Conservation (phyloP, 2,329 filamentous ascomycete genomes). For the Ophiocordyceps camponoti-saundersi region DNA sequence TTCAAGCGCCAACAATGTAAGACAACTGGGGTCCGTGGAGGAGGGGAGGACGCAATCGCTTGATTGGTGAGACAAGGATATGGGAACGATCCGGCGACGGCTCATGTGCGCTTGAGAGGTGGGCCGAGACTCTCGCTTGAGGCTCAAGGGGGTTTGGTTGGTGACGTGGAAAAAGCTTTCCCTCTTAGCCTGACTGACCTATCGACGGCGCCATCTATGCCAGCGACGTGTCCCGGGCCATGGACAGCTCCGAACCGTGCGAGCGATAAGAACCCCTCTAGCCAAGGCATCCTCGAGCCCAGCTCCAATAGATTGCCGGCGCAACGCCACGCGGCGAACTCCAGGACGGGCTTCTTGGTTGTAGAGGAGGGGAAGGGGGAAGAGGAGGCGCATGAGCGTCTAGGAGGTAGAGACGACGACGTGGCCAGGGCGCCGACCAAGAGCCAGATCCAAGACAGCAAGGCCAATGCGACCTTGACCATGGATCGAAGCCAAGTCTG, state of each 20-base stretch:
- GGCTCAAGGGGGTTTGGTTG: too few relatives aligned
- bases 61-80: too few relatives aligned
- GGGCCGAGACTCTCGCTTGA: too few relatives aligned
- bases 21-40: too few relatives aligned
- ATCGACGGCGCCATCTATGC: conserved; percentile 64
- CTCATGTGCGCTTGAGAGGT: too few relatives aligned
- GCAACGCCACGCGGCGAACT: conserved; percentile 64
- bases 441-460: conserved; percentile 48
- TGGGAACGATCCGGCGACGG: too few relatives aligned
- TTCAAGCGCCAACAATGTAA: too few relatives aligned
- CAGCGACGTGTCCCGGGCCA: conserved; percentile 61
- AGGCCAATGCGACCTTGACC: conserved; percentile 35
- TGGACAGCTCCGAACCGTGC: conserved; percentile 55
- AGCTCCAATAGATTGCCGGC: conserved; percentile 57
- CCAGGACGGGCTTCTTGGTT: conserved; percentile 47
- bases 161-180: too few relatives aligned
- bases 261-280: conserved; percentile 58
- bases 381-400: conserved; percentile 8
- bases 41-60: too few relatives aligned
- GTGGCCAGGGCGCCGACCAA: conserved; percentile 46
- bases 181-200: conserved; percentile 46
- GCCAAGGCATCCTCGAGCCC: conserved; percentile 76
- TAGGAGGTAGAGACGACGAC: conserved; percentile 48
- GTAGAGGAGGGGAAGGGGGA: conserved; percentile 3
- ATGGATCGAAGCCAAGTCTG: conserved; percentile 22